These are phyloP conservation scores for Phascolomyces articulosus DNA, from an alignment of 371 early-diverging fungal species.

Conservation along the genomic window DNA sequence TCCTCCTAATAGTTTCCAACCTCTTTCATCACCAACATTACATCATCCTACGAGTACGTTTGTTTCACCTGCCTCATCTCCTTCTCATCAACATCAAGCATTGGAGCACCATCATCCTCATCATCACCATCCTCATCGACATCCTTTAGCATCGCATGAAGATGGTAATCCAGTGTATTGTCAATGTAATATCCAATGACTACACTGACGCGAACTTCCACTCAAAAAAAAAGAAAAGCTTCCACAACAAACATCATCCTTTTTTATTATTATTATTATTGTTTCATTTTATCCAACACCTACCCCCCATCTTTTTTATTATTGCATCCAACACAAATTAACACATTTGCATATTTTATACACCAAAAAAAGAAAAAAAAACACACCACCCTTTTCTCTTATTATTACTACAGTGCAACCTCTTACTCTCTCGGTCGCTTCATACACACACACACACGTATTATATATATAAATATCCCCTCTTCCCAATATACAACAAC, in stretches of 20 bases:
- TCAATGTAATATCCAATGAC: conserved; percentile 38
- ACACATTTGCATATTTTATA: background rate
- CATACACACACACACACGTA: background rate
- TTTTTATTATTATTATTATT: too few species aligned
- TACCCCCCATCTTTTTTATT: too few species aligned
- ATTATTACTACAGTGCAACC: too few species aligned
- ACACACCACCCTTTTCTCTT: too few species aligned
- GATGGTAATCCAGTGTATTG: conserved; percentile 35
- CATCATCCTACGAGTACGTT: background rate
- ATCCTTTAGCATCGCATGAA: conserved; percentile 11
- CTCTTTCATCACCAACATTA: too few species aligned
- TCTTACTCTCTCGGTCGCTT: too few species aligned
- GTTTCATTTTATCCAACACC: background rate
- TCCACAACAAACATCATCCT: background rate
- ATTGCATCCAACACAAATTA: background rate
- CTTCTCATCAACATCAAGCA: background rate
- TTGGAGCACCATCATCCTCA: background rate
- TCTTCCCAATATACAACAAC: too few species aligned
- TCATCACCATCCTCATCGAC: background rate
- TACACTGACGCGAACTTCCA: too few species aligned
- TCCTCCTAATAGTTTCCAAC: too few species aligned
- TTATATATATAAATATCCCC: background rate
- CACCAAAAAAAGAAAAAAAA: background rate
- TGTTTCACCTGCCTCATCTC: background rate
- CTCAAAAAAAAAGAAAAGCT: background rate